These are phyloP conservation scores for Talaromyces sp. DNA, from an alignment of 2,329 filamentous ascomycete species.

Conservation along the genomic window DNA sequence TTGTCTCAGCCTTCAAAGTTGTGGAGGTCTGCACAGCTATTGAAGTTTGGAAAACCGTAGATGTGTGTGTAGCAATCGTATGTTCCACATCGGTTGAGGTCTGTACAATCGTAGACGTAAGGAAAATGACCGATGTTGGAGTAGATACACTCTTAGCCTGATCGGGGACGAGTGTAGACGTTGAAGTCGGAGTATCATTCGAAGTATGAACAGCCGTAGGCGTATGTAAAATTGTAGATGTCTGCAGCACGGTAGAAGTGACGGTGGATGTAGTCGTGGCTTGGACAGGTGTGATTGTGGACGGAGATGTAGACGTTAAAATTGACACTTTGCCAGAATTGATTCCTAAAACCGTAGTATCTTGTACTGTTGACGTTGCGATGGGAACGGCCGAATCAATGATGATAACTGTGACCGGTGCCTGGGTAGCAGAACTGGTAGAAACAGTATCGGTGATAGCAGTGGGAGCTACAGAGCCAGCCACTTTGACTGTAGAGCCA, in stretches of 20 bases:
- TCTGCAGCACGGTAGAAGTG: too few relatives aligned
- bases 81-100: neutral
- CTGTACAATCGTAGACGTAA: neutral
- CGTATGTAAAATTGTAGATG: neutral
- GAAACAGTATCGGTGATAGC: neutral
- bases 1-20: neutral
- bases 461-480: neutral
- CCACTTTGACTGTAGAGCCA: neutral
- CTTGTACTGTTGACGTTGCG: neutral
- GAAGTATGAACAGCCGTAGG: neutral
- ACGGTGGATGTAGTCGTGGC: neutral
- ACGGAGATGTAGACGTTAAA: neutral
- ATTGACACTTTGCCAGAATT: neutral
- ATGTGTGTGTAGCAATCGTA: neutral
- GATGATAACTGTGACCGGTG: neutral
- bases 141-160: neutral
- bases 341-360: neutral
- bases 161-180: neutral
- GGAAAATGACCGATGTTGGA: too few relatives aligned
- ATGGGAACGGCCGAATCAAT: neutral
- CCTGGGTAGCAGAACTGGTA: neutral
- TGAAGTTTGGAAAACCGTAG: neutral
- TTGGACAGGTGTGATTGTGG: neutral
- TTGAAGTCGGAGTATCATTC: neutral
- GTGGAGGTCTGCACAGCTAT: neutral